Percentiles rank a stretch among this genome's conserved stretches.
Evolutionary conservation across 2,329 filamentous ascomycete genomes (phyloP).

Genomic region (Lasiodiplodia theobromae): DNA sequence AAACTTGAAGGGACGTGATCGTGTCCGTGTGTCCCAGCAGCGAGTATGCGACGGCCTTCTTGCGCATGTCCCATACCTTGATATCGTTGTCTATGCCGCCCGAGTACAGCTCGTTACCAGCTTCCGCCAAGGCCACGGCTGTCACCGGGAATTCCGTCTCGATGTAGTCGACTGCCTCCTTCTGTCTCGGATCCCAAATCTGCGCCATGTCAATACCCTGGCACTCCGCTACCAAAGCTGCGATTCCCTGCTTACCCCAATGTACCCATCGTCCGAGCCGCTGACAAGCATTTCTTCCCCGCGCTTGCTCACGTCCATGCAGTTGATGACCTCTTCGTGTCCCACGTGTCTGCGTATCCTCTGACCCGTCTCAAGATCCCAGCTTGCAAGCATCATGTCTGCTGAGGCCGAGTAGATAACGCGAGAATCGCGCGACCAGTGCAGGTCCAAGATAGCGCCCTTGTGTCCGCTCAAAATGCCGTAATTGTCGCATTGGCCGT

Average conservation of each 20-base stretch:
- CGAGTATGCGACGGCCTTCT: slow-evolving; percentile 85
- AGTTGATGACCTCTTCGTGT: slow-evolving; percentile 95
- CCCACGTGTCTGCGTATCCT: slow-evolving; percentile 91
- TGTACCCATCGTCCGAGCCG: slow-evolving; percentile 90
- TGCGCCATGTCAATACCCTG: slow-evolving; percentile 38
- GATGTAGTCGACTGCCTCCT: slow-evolving; percentile 85
- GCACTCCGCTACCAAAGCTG: not conserved
- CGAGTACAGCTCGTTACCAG: slow-evolving; percentile 93
- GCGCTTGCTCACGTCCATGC: slow-evolving; percentile 84
- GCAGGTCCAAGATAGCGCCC: slow-evolving; percentile 87
- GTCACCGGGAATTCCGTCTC: slow-evolving; percentile 93
- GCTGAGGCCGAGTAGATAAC: slow-evolving; percentile 92
- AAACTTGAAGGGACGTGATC: slow-evolving; percentile 87
- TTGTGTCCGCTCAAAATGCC: slow-evolving; percentile 87
- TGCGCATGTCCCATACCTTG: slow-evolving; percentile 94
- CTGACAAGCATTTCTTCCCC: slow-evolving; percentile 91
- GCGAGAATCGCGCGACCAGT: slow-evolving; percentile 95
- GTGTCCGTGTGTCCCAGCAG: slow-evolving; percentile 92
- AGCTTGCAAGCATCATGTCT: slow-evolving; percentile 91
- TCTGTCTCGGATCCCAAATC: slow-evolving; percentile 94
- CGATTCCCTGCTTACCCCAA: slow-evolving; percentile 62
- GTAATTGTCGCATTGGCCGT: slow-evolving; percentile 94
- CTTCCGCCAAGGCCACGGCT: slow-evolving; percentile 87
- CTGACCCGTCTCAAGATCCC: slow-evolving; percentile 91
- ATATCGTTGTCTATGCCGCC: slow-evolving; percentile 98